These are phyloP conservation scores for Exophiala spinifera DNA, from an alignment of 2,329 filamentous ascomycete species.

Conservation along the genomic window DNA sequence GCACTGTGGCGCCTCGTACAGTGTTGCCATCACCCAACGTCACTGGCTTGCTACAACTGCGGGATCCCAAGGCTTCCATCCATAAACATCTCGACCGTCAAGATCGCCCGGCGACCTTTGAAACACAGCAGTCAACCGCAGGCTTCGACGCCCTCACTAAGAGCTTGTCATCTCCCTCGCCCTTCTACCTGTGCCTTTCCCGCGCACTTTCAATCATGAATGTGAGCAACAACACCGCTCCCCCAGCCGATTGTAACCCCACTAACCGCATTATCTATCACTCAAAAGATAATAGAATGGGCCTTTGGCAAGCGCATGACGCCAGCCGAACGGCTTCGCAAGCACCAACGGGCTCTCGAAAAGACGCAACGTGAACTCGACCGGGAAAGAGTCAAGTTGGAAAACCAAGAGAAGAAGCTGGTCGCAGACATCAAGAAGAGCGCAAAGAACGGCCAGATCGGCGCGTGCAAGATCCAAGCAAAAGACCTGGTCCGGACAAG, in stretches of 20 bases:
- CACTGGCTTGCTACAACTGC: not conserved
- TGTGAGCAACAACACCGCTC: constrained; percentile 32
- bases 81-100: too few relatives aligned
- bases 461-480: constrained; percentile 96
- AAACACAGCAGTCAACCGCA: too few relatives aligned
- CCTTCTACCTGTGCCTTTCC: not conserved
- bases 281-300: constrained; percentile 84
- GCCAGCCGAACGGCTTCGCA: constrained; percentile 64
- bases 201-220: constrained; percentile 34
- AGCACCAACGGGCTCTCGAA: constrained; percentile 92
- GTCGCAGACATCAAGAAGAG: constrained; percentile 96
- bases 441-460: constrained; percentile 96
- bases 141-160: not conserved
- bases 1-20: too few relatives aligned
- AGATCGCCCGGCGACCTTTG: too few relatives aligned
- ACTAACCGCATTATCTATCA: constrained; percentile 15
- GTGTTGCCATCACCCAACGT: too few relatives aligned
- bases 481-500: constrained; percentile 93
- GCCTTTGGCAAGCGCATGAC: constrained; percentile 99
- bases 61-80: not conserved
- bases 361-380: constrained; percentile 97
- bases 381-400: constrained; percentile 88
- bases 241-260: not conserved
- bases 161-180: not conserved
- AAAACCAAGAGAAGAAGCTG: constrained; percentile 98